Evolutionary conservation across 2,329 filamentous ascomycete species (phyloP).

Genomic region (Zalaria sp.): DNA sequence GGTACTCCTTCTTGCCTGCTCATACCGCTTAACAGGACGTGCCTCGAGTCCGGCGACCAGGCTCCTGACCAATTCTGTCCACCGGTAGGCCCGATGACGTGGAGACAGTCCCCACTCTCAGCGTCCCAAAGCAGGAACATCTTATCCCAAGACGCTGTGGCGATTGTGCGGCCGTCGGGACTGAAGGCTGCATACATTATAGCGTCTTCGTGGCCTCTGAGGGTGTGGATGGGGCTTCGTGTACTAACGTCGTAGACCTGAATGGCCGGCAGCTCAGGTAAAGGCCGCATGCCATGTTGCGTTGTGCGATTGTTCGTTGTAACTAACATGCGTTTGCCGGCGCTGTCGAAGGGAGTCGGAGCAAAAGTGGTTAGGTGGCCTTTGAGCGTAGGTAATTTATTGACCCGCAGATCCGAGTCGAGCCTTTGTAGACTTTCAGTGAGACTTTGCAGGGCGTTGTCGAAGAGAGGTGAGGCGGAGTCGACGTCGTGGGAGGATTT

Average conservation of each 20-base stretch:
- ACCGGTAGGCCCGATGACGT: conserved; percentile 6
- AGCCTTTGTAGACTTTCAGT: not conserved
- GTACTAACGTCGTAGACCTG: not conserved
- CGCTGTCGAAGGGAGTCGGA: not conserved
- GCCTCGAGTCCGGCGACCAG: conserved; percentile 8
- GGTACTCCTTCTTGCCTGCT: not conserved
- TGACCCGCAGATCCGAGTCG: not conserved
- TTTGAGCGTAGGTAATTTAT: not conserved
- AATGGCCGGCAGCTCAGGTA: not conserved
- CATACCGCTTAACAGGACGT: conserved; percentile 6
- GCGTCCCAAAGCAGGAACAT: conserved; percentile 7
- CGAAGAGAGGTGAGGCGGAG: not conserved
- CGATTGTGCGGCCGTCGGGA: not conserved
- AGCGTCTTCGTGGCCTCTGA: not conserved
- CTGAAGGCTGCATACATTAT: conserved; percentile 1
- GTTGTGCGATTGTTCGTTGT: not conserved
- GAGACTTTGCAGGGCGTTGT: not conserved
- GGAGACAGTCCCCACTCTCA: conserved; percentile 2
- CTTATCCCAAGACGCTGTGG: not conserved
- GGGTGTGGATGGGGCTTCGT: not conserved
- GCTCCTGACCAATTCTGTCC: conserved; percentile 7
- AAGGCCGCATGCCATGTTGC: not conserved
- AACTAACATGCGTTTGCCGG: not conserved
- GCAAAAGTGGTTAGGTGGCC: not conserved
- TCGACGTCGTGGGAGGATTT: not conserved